Base-by-base conservation (phyloP, 2,329 filamentous ascomycete genomes). In the Sporothrix luriei region DNA sequence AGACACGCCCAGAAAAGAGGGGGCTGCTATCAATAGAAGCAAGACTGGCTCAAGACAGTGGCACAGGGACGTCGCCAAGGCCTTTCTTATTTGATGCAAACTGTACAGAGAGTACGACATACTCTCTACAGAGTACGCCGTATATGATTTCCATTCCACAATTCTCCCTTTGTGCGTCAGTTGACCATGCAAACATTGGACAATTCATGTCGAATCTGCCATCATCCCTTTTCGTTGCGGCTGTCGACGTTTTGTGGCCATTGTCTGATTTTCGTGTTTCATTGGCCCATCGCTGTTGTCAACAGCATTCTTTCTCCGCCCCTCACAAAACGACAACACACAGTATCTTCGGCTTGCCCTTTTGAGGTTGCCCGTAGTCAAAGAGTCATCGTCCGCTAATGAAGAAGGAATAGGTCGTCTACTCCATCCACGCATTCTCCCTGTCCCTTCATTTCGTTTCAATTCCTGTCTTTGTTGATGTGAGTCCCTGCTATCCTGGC, bases 241-340 rank as follows among this genome's bases (percentile, higher is more conserved):
- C 21, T 16, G 21, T 3, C n/a, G 33, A 3, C 49, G n/a, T 21
- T 11, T 43, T 29, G 7, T 19, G 14, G 5, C 40, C 54, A 68
- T 68, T 68, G 66, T 48, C 59, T 55, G 57, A 55, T 69, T 57
- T 69, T 24, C 24, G 13, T 57, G 48, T 69, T 57, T 66, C 33
- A 69, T 69, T 69, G 40, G 24, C 38, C 68, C 57, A 61, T 68
- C 54, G 54, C 24, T 33, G 54, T 51, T 61, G 54, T 68, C 66
- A 59, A n/a, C 14, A 33, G 13, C 49, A 33, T 43, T 67, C 65
- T n/a, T n/a, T 24, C 26, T 38, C 24, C 46, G n/a, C 55, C n/a
- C n/a, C 24, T 46, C 33, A 19, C 43, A 62, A 9, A 11, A 33
- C 5, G 33, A 6, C 33, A 33, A 33, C 33, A 33, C 4, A 33